Evolutionary conservation across 352 stramenopile genomes (phyloP).

Genomic region (Thalassiosira livingstoniorum): DNA sequence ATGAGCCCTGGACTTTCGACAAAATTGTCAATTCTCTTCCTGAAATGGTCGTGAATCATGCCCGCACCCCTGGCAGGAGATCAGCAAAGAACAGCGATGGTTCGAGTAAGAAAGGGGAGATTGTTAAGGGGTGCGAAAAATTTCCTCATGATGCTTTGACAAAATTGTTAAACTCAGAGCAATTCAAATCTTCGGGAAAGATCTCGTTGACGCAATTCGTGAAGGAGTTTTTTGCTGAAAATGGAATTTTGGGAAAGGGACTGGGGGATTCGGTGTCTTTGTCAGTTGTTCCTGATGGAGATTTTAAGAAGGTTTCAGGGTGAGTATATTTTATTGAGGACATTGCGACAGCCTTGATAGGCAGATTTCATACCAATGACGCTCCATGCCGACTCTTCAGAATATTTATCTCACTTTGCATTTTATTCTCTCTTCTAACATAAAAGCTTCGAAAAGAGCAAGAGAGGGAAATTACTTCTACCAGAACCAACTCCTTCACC

Average conservation of each 20-base stretch:
- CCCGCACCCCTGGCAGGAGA: not conserved
- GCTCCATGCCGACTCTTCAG: no score
- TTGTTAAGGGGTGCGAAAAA: not conserved
- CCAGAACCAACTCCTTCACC: no score
- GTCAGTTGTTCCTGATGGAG: not conserved
- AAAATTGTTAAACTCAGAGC: not conserved
- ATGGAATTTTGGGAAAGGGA: not conserved
- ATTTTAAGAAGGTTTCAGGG: not conserved
- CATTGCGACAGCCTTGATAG: not conserved
- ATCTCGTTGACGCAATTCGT: slow-evolving; percentile 12
- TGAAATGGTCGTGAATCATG: slow-evolving; percentile 3
- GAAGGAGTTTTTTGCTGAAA: slow-evolving; percentile 1
- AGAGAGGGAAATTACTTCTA: no score
- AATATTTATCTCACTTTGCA: not conserved
- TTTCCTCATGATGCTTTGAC: not conserved
- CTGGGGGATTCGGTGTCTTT: not conserved
- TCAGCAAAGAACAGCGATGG: not conserved
- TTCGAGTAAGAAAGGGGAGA: no score
- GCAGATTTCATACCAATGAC: not conserved
- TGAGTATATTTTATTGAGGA: not conserved
- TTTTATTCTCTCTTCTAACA: not conserved
- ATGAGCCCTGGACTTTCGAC: slow-evolving; percentile 4
- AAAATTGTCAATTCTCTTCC: not conserved
- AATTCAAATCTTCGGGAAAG: not conserved
- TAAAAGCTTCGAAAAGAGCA: no score